Evolutionary conservation across 2,329 filamentous ascomycete genomes (phyloP), one percentile per base, ranked within the genome.

Genomic region (Chaetomium sp.): DNA sequence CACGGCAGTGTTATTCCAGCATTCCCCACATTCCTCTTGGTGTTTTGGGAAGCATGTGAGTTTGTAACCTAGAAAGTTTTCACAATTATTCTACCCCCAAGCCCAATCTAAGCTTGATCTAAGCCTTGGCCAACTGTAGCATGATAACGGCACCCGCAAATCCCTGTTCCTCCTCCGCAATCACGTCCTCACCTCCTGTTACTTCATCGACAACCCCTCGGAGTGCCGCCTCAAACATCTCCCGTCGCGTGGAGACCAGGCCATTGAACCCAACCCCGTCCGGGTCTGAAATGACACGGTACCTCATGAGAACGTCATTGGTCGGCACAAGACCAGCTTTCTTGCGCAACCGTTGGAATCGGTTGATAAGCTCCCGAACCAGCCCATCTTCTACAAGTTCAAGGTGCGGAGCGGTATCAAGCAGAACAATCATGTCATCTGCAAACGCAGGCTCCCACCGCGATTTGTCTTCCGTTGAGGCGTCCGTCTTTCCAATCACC

Each of bases 281-380:
- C 0, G 89, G 88, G 67, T 96, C 91, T 6, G 82, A 79, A 49
- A 95, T 73, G 5, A 97, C 84, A 56, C 79, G 79, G 74, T 96
- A 97, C 71, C 95, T 88, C 88, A 99, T 96, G 74, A 87, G 89
- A 60, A 99, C 86, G 67, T 97, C 94, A 67, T 99, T 94, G 0
- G 92, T 97, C 1, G 91, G 85, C 61, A 91, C 84, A 51, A 99
- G 78, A 0, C 90, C 90, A 6, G 91, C 91, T 76, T 94, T 94
- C 82, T 99, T 99, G 62, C 94, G 85, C 60, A 97, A 78, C 63
- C 89, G 83, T 74, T 99, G 94, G 27, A 99, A 88, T 42, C 92
- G 86, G 71, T 95, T 89, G 76, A 99, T 88, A 62, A 99, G 87
- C 72, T 97, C 94, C 65, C 94, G 82, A 1, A 89, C 92, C 53